Evolutionary conservation across 768 basidiomycete species (phyloP).

Genomic region (Pleurotus citrinopileatus): DNA sequence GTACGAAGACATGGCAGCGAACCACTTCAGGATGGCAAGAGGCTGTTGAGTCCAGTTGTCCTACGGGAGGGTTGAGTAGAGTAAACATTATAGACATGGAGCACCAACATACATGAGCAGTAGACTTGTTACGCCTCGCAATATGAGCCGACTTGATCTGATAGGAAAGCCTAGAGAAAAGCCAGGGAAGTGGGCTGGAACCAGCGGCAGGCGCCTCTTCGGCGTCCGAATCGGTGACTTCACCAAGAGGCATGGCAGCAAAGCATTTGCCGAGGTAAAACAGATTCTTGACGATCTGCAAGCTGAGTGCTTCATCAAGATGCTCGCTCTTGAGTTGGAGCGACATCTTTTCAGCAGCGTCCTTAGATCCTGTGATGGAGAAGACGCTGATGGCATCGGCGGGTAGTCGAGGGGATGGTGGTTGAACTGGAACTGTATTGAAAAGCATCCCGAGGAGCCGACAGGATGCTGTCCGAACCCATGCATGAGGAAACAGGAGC

Average conservation of each 20-base stretch:
- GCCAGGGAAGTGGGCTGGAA: slow-evolving; percentile 71
- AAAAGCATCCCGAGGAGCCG: slow-evolving; percentile 75
- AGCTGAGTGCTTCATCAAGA: slow-evolving; percentile 64
- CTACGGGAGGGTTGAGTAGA: slow-evolving; percentile 32
- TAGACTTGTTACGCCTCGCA: slow-evolving; percentile 54
- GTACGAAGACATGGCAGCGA: slow-evolving; percentile 83
- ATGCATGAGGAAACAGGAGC: slow-evolving; percentile 88
- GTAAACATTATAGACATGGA: slow-evolving; percentile 8
- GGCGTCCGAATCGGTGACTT: slow-evolving; percentile 27
- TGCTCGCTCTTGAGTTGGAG: slow-evolving; percentile 81
- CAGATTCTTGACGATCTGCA: slow-evolving; percentile 91
- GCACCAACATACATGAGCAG: slow-evolving; percentile 37
- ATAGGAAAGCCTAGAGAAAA: slow-evolving; percentile 93
- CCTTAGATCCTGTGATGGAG: slow-evolving; percentile 55
- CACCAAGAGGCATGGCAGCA: slow-evolving; percentile 33
- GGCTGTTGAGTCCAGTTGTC: slow-evolving; percentile 83
- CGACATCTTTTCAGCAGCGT: slow-evolving; percentile 70
- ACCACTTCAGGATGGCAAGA: slow-evolving; percentile 81
- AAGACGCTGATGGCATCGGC: slow-evolving; percentile 36
- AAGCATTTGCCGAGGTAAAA: slow-evolving; percentile 92
- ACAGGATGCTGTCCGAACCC: slow-evolving; percentile 85
- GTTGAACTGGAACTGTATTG: slow-evolving; percentile 42
- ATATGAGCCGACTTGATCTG: slow-evolving; percentile 78
- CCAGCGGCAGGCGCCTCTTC: slow-evolving; percentile 25
- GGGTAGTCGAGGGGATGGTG: slow-evolving; percentile 30